Evolutionary conservation across 139 green algal species (phyloP), one percentile per base, ranked within the genome.

Genomic region (Tetradesmus obliquus): DNA sequence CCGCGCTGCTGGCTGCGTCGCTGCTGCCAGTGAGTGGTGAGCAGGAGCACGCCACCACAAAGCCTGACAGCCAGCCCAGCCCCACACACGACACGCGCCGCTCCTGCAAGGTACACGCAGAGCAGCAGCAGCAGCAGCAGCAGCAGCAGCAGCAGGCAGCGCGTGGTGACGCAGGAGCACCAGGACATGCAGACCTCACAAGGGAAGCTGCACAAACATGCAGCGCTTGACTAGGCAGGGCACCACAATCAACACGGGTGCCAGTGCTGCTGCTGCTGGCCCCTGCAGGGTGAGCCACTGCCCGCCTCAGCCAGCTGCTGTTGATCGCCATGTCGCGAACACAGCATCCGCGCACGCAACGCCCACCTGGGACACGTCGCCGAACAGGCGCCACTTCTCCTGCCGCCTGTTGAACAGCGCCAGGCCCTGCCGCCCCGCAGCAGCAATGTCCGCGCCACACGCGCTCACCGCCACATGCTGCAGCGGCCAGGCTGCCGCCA

Each of bases 351-450:
- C 32, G 32, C 32, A 45, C 12, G 95, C 80, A 3, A 87, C 71
- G n/a, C 94, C 86, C 93, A 98, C 97, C 94, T 99, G 97, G 53
- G 92, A 95, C 57, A 98, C 94, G 92, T 99, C 97, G 0, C 97
- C 97, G 92, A 99, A 99, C 79, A 99, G 90, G 9, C 96, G 95
- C 97, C 96, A 98, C 88, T 93, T 69, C 55, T 90, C 90, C 57
- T 82, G 51, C n/a, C 45, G 91, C 3, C 96, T 86, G 93, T 95
- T 96, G 91, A 97, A 98, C 69, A 99, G 91, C 2, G 96, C 97
- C 20, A 99, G 79, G 0, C 98, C 98, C 13, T 90, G 86, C 6
- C 71, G 92, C 8, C 98, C 98, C 55, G 98, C 97, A 79, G 98
- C 96, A 3, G 97, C 98, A 7, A 99, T 93, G 91, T 99, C 97